These are phyloP conservation scores for Pseudopithomyces chartarum DNA, from an alignment of 2,329 filamentous ascomycete genomes.

Conservation along the genomic window DNA sequence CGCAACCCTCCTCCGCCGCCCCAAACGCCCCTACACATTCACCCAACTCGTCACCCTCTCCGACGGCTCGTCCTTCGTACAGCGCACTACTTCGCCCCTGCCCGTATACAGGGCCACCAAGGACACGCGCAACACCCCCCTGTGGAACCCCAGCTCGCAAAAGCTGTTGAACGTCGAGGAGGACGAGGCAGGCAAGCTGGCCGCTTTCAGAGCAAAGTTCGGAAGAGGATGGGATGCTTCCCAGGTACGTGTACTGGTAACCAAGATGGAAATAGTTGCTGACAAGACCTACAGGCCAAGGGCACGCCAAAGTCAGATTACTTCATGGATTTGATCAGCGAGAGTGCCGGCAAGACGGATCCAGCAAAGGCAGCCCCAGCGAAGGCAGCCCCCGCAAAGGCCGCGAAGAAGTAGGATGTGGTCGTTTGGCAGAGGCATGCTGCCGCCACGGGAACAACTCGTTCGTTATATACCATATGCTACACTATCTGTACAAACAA, in stretches of 20 bases:
- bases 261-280: neutral
- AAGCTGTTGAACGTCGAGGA: conserved; percentile 87
- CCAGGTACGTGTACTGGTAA: conserved; percentile 11
- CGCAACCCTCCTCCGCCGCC: conserved; percentile 83
- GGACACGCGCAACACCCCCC: conserved; percentile 84
- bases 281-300: conserved; percentile 9
- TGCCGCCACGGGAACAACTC: neutral
- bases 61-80: conserved; percentile 84
- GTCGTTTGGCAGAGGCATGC: neutral
- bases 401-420: conserved; percentile 9
- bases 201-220: conserved; percentile 83
- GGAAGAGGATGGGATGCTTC: conserved; percentile 76
- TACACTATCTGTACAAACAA: conserved; percentile 6
- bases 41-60: conserved; percentile 94
- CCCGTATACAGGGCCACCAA: conserved; percentile 69
- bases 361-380: neutral
- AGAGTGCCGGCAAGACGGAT: conserved; percentile 2
- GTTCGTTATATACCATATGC: neutral
- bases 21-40: conserved; percentile 93
- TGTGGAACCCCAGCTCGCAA: conserved; percentile 88
- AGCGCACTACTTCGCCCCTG: conserved; percentile 75
- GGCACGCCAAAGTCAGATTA: conserved; percentile 16
- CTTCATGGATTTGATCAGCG: conserved; percentile 33
- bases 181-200: conserved; percentile 89
- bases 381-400: conserved; percentile 6